Percentiles rank a stretch among this genome's conserved stretches.
Evolutionary conservation across 1,284 basidiomycete genomes (phyloP).

Genomic region (Sporisorium exsertum): DNA sequence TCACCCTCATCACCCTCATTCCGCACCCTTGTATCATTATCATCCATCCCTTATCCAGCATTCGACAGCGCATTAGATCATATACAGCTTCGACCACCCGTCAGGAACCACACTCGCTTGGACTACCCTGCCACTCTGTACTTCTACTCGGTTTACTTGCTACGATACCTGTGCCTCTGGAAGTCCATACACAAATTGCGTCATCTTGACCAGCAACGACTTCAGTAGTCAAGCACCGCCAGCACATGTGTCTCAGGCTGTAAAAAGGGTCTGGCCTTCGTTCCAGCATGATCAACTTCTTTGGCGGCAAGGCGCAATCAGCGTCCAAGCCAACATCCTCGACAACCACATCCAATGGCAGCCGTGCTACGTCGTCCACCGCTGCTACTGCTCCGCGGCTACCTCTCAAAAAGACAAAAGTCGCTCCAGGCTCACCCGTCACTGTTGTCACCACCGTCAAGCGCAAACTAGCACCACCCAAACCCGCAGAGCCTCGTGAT

Average conservation of each 20-base stretch:
- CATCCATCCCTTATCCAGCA: neutral
- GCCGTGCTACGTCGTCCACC: conserved; percentile 5
- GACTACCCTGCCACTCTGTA: neutral
- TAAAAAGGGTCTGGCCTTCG: neutral
- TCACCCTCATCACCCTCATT: no score
- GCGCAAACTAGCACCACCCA: conserved; percentile 27
- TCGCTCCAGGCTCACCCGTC: conserved; percentile 24
- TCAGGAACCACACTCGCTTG: conserved; percentile 2
- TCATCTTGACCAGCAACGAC: neutral
- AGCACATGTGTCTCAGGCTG: neutral
- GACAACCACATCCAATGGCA: conserved; percentile 7
- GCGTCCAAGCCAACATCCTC: conserved; percentile 7
- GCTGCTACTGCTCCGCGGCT: conserved; percentile 5
- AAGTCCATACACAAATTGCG: neutral
- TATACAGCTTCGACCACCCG: no score
- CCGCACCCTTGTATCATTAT: neutral
- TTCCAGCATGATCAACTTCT: conserved; percentile 49
- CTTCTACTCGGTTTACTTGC: neutral
- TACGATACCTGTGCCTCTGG: neutral
- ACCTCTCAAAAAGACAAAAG: conserved; percentile 36
- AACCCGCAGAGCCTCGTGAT: conserved; percentile 34
- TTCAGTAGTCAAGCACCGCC: no score
- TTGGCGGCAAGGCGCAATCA: conserved; percentile 31
- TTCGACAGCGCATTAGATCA: neutral
- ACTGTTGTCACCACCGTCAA: conserved; percentile 48